Evolutionary conservation across 2,329 filamentous ascomycete species (phyloP).

Genomic region (Nemania bipapillata): DNA sequence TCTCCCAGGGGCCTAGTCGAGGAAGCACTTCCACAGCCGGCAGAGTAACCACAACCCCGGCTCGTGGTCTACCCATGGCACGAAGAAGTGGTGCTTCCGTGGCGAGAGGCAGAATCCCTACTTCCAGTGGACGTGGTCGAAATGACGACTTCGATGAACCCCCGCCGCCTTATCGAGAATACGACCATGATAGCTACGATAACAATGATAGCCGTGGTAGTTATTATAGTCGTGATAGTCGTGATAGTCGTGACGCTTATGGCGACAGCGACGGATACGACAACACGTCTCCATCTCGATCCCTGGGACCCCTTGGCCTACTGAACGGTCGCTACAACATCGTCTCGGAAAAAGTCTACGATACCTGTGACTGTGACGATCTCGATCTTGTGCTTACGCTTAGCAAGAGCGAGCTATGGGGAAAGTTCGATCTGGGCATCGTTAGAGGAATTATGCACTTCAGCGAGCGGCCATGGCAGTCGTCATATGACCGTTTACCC

Average conservation of each 20-base stretch:
- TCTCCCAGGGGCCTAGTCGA: slow-evolving; percentile 37
- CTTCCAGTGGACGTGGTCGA: neutral
- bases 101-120: slow-evolving; percentile 43
- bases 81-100: slow-evolving; percentile 45
- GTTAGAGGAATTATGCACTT: slow-evolving; percentile 58
- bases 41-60: neutral
- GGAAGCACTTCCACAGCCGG: slow-evolving; percentile 13
- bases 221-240: slow-evolving; percentile 21
- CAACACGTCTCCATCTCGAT: slow-evolving; percentile 29
- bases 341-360: slow-evolving; percentile 43
- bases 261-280: slow-evolving; percentile 37
- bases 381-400: slow-evolving; percentile 55
- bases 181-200: slow-evolving; percentile 20
- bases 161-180: slow-evolving; percentile 43
- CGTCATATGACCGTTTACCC: slow-evolving; percentile 45
- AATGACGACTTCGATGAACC: slow-evolving; percentile 36
- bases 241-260: too few relatives aligned
- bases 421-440: slow-evolving; percentile 57
- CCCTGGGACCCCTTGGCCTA: slow-evolving; percentile 50
- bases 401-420: slow-evolving; percentile 57
- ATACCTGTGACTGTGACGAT: slow-evolving; percentile 46
- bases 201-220: slow-evolving; percentile 28
- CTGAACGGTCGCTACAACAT: slow-evolving; percentile 61
- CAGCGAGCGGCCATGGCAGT: slow-evolving; percentile 50
- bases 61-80: slow-evolving; percentile 41